Percentiles rank a stretch among this genome's conserved stretches.
Conservation (phyloP, 2,329 filamentous ascomycete species). For the Stemphylium vesicarium region DNA sequence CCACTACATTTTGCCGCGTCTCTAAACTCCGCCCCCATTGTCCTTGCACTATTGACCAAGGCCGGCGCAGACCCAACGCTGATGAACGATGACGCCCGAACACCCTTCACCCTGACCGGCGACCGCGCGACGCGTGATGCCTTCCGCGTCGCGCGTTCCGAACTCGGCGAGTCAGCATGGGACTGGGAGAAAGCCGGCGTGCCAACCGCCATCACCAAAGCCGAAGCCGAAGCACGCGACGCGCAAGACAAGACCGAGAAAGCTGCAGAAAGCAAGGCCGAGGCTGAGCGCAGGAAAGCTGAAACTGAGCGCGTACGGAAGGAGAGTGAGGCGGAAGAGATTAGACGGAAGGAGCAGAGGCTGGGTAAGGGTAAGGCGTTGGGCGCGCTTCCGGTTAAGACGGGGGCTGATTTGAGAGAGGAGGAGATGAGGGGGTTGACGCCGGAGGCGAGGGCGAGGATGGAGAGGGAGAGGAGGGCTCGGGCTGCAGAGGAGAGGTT, state of each 20-base stretch:
- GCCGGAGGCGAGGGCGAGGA: constrained; percentile 80
- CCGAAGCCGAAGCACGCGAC: constrained; percentile 72
- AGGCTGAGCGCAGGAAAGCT: constrained; percentile 68
- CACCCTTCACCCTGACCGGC: constrained; percentile 84
- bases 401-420: constrained; percentile 79
- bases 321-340: constrained; percentile 58
- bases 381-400: constrained; percentile 68
- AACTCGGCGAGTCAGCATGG: constrained; percentile 78
- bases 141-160: constrained; percentile 84
- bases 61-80: constrained; percentile 75
- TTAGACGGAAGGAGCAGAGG: constrained; percentile 58
- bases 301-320: constrained; percentile 75
- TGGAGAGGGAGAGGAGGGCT: constrained; percentile 89
- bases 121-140: constrained; percentile 87
- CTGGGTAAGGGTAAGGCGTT: constrained; percentile 59
- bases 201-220: constrained; percentile 71
- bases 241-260: constrained; percentile 73
- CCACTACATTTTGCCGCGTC: constrained; percentile 85
- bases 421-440: constrained; percentile 86
- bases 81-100: constrained; percentile 71
- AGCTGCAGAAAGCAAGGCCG: constrained; percentile 68
- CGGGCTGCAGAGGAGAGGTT: constrained; percentile 90
- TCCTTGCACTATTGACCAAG: constrained; percentile 77
- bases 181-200: constrained; percentile 80
- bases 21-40: constrained; percentile 78